Evolutionary conservation across 306 rosid genomes (phyloP).

Genomic region (apple (Malus domestica)): ASM211411v1 NC_041800.1:31035233-31035732

Average conservation of each 20-base stretch:
- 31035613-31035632: constrained; percentile 92
- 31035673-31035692: constrained; percentile 98
- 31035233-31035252: constrained; percentile 10
- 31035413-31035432: constrained; percentile 91
- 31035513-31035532: constrained; percentile 98
- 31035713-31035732: constrained; percentile 82
- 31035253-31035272: constrained; percentile 22
- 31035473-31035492: constrained; percentile 52
- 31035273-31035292: constrained; percentile 96
- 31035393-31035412: constrained; percentile 94
- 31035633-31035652: constrained; percentile 89
- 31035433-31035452: constrained; percentile 85
- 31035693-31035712: constrained; percentile 88
- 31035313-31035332: constrained; percentile 88
- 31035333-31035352: constrained; percentile 58
- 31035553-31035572: constrained; percentile 48
- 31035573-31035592: constrained; percentile 58
- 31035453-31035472: constrained; percentile 26
- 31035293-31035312: constrained; percentile 73
- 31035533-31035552: constrained; percentile 77
- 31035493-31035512: constrained; percentile 82
- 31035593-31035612: constrained; percentile 96
- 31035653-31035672: constrained; percentile 87
- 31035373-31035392: constrained; percentile 68
- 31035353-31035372: constrained; percentile 89